These are phyloP conservation scores for Ceratobasidium theobromae DNA, from an alignment of 1,284 basidiomycete species.

Conservation along the genomic window DNA sequence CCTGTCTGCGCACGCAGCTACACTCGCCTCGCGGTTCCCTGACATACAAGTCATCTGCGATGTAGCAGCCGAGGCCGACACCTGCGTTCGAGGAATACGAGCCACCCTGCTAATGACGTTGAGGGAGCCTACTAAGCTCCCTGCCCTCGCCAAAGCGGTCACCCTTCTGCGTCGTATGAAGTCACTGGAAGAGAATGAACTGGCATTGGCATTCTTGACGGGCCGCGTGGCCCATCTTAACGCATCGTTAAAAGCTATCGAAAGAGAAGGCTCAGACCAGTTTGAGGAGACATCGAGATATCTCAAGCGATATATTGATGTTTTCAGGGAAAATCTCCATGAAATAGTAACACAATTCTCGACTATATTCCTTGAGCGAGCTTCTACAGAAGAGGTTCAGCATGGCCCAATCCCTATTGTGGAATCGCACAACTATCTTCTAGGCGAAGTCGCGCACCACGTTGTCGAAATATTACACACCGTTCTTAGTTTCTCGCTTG, in stretches of 20 bases:
- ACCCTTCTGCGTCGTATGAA: conserved; percentile 81
- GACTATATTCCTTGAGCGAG: conserved; percentile 81
- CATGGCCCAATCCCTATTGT: background rate
- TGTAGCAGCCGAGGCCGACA: conserved; percentile 72
- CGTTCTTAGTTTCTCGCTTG: conserved; percentile 37
- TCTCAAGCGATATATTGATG: conserved; percentile 83
- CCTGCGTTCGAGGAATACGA: conserved; percentile 72
- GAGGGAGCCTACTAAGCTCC: conserved; percentile 83
- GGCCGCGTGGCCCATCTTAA: conserved; percentile 59
- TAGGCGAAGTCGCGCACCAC: conserved; percentile 37
- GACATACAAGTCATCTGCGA: conserved; percentile 51
- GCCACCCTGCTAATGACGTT: conserved; percentile 69
- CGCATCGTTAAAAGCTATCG: conserved; percentile 49
- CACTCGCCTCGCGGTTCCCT: conserved; percentile 49
- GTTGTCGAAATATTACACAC: conserved; percentile 36
- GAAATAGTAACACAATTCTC: conserved; percentile 89
- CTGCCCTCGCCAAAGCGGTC: conserved; percentile 84
- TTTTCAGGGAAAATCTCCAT: conserved; percentile 89
- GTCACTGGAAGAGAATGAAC: conserved; percentile 59
- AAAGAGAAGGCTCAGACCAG: conserved; percentile 44
- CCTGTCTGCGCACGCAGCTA: conserved; percentile 65
- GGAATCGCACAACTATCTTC: conserved; percentile 36
- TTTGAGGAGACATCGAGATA: conserved; percentile 68
- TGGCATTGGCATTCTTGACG: conserved; percentile 69
- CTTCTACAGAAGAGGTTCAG: conserved; percentile 37